These are phyloP conservation scores for Trametes elegans DNA, from an alignment of 768 basidiomycete genomes.

Conservation along the genomic window DNA sequence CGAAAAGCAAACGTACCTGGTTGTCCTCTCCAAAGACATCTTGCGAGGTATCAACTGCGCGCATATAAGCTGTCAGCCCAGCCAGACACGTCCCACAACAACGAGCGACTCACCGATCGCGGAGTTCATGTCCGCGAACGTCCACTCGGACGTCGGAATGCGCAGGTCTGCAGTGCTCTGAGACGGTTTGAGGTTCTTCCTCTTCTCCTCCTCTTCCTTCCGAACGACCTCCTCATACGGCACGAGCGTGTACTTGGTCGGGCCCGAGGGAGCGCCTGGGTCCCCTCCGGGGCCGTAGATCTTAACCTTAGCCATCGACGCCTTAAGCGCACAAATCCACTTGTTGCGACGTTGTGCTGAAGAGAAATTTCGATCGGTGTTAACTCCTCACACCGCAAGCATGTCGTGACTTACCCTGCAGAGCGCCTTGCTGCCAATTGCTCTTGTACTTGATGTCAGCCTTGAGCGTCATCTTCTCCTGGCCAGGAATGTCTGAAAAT, in stretches of 20 bases:
- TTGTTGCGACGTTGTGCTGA: constrained; percentile 72
- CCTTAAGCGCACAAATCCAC: constrained; percentile 87
- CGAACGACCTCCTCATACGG: constrained; percentile 65
- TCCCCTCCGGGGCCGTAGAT: constrained; percentile 68
- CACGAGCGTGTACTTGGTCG: constrained; percentile 63
- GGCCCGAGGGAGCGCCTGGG: constrained; percentile 51
- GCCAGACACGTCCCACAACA: background rate
- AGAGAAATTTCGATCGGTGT: background rate
- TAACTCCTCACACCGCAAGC: too few relatives aligned
- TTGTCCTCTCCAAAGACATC: constrained; percentile 22
- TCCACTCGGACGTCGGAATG: constrained; percentile 23
- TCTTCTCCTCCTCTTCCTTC: constrained; percentile 13
- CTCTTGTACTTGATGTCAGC: constrained; percentile 89
- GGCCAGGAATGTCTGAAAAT: constrained; percentile 68
- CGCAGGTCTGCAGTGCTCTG: constrained; percentile 9
- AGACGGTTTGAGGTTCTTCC: background rate
- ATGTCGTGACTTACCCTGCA: constrained; percentile 48
- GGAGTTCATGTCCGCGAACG: constrained; percentile 26
- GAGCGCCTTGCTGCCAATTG: constrained; percentile 77
- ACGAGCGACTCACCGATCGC: constrained; percentile 21
- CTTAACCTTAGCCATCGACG: constrained; percentile 60
- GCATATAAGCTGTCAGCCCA: background rate
- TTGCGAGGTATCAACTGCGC: constrained; percentile 24
- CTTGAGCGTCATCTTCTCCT: constrained; percentile 71
- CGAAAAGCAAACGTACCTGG: constrained; percentile 27